These are phyloP conservation scores for Lignosus rhinocerotis DNA, from an alignment of 1,284 basidiomycete genomes.

Conservation along the genomic window DNA sequence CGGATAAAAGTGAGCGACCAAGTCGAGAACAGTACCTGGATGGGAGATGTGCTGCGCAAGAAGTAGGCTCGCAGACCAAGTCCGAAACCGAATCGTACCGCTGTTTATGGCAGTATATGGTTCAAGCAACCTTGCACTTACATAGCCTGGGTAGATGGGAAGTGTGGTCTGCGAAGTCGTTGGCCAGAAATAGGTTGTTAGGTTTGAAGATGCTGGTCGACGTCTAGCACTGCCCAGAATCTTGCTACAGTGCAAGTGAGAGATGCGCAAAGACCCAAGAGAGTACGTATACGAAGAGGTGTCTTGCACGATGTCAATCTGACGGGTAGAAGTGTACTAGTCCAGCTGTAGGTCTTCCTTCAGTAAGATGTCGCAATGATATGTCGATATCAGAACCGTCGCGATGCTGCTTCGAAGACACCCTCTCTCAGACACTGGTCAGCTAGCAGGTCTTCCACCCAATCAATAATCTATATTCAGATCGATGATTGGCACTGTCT, in stretches of 20 bases:
- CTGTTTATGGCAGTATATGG: slow-evolving; percentile 69
- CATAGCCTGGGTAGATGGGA: slow-evolving; percentile 28
- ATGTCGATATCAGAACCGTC: too few species aligned
- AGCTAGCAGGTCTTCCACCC: slow-evolving; percentile 44
- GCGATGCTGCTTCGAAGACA: too few species aligned
- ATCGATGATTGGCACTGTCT: slow-evolving; percentile 59
- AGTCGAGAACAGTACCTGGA: slow-evolving; percentile 40
- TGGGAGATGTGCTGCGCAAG: slow-evolving; percentile 62
- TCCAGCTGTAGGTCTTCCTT: slow-evolving; percentile 56
- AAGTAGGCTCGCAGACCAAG: slow-evolving; percentile 73
- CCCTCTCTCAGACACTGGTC: slow-evolving; percentile 42
- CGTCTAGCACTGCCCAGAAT: slow-evolving; percentile 24
- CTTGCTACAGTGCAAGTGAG: slow-evolving; percentile 8
- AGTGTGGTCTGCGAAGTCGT: slow-evolving; percentile 19
- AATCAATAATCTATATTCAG: slow-evolving; percentile 68
- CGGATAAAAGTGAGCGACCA: neutral
- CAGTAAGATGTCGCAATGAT: too few species aligned
- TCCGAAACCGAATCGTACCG: slow-evolving; percentile 76
- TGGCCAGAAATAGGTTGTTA: slow-evolving; percentile 66
- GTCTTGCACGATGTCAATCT: slow-evolving; percentile 46
- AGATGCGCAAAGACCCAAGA: neutral
- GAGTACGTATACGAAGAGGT: slow-evolving; percentile 36
- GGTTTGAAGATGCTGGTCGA: slow-evolving; percentile 55
- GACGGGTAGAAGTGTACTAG: slow-evolving; percentile 60
- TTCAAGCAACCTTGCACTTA: slow-evolving; percentile 62